Conservation (phyloP, 371 early-diverging fungal species). For the Capniomyces stellatus region DNA sequence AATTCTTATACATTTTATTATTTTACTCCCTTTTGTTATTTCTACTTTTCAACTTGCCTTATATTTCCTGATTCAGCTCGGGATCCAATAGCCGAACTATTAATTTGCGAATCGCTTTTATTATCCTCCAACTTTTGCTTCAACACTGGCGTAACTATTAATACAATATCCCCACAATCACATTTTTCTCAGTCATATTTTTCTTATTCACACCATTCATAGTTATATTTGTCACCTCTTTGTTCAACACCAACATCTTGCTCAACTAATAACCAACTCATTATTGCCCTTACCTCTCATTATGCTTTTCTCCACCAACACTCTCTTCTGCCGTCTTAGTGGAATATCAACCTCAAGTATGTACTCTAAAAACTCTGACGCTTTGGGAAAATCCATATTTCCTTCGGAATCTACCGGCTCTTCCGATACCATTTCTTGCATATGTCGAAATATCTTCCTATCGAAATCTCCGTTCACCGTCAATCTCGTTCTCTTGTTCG, state of each 20-base stretch:
- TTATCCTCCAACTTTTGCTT: slow-evolving; percentile 5
- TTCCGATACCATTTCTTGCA: neutral
- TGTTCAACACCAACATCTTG: no score
- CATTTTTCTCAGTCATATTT: no score
- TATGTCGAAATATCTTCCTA: neutral
- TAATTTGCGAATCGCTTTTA: neutral
- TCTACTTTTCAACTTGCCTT: no score
- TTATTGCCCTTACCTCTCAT: slow-evolving; percentile 25
- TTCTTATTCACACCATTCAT: no score
- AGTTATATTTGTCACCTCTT: no score
- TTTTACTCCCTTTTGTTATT: no score
- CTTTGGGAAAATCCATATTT: slow-evolving; percentile 6
- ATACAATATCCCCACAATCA: neutral
- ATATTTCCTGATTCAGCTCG: no score
- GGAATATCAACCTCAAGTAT: slow-evolving; percentile 26
- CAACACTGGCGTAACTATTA: slow-evolving; percentile 7
- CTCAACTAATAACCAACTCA: no score
- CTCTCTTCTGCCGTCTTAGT: slow-evolving; percentile 28
- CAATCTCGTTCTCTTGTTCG: neutral
- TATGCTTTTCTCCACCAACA: slow-evolving; percentile 27
- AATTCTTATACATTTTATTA: no score
- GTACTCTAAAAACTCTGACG: slow-evolving; percentile 26
- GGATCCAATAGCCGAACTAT: no score
- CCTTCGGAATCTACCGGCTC: neutral
- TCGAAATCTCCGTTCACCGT: neutral